A percentile compares a stretch with the other conserved stretches of the same genome.
These are phyloP conservation scores for Puccinia novopanici DNA, from an alignment of 1,284 basidiomycete species.

Conservation along the genomic window DNA sequence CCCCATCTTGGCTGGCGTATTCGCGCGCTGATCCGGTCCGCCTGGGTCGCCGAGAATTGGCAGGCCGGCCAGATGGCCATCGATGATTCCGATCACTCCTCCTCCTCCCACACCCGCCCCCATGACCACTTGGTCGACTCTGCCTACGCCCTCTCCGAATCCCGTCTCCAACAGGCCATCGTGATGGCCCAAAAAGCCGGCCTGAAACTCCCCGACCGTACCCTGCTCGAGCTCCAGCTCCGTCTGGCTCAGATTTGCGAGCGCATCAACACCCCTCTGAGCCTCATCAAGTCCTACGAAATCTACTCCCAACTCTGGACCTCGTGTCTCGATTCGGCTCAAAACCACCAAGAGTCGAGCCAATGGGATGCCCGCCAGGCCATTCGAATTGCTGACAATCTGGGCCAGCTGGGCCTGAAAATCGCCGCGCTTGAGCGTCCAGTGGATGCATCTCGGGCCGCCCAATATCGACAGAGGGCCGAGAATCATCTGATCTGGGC, in stretches of 20 bases:
- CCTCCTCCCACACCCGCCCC: not conserved
- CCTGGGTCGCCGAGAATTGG: constrained; percentile 55
- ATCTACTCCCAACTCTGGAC: constrained; percentile 39
- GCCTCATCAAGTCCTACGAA: constrained; percentile 25
- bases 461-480: not conserved
- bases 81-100: constrained; percentile 12
- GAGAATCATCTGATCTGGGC: constrained; percentile 44
- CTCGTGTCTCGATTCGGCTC: constrained; percentile 3
- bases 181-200: constrained; percentile 50
- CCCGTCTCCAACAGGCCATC: constrained; percentile 54
- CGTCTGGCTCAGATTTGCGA: constrained; percentile 55
- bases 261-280: constrained; percentile 52
- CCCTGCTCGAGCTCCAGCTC: constrained; percentile 55
- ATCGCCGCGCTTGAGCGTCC: constrained; percentile 17
- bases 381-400: constrained; percentile 16
- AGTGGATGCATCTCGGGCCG: constrained; percentile 9
- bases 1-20: constrained; percentile 53
- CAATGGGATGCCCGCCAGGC: constrained; percentile 38
- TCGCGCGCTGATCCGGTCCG: constrained; percentile 54
- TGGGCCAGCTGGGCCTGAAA: constrained; percentile 31
- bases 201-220: constrained; percentile 50
- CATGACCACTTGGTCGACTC: constrained; percentile 53
- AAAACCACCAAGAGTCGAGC: not conserved
- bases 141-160: constrained; percentile 54
- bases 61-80: constrained; percentile 47